Evolutionary conservation across 2,329 filamentous ascomycete species (phyloP).

Genomic region (Aspergillus fijiensis): DNA sequence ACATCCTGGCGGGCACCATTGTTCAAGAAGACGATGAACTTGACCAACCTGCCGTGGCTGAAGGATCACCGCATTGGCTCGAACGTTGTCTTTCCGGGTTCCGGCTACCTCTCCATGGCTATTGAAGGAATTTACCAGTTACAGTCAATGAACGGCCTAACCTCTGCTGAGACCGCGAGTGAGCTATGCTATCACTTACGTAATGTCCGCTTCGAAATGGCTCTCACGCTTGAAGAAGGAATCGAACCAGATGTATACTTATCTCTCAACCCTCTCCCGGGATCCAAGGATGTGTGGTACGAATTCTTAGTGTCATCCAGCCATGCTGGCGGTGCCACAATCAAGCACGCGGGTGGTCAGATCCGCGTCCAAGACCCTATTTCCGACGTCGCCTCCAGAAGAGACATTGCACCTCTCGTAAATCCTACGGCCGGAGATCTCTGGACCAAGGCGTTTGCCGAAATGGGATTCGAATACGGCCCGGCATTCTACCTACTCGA

Average conservation of each 20-base stretch:
- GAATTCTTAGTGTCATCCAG: slow-evolving; percentile 7
- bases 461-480: slow-evolving; percentile 8
- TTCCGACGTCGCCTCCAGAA: not conserved
- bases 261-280: slow-evolving; percentile 3
- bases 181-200: slow-evolving; percentile 4
- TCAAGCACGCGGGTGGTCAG: slow-evolving; percentile 2
- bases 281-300: slow-evolving; percentile 8
- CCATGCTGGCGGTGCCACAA: not conserved
- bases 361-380: slow-evolving; percentile 7
- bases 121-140: slow-evolving; percentile 14
- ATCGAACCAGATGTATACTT: slow-evolving; percentile 3
- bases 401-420: slow-evolving; percentile 7
- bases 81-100: slow-evolving; percentile 16
- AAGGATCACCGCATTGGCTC: slow-evolving; percentile 40
- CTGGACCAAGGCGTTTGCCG: slow-evolving; percentile 13
- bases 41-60: slow-evolving; percentile 39
- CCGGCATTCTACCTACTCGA: slow-evolving; percentile 10
- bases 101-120: slow-evolving; percentile 19
- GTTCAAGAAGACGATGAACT: not conserved
- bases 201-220: slow-evolving; percentile 1
- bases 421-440: slow-evolving; percentile 4
- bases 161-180: not conserved
- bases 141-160: not conserved
- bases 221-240: slow-evolving; percentile 9
- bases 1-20: slow-evolving; percentile 20